These are phyloP conservation scores for Quercus dentata DNA, from an alignment of 306 rosid genomes.

Conservation along the genomic window DNA sequence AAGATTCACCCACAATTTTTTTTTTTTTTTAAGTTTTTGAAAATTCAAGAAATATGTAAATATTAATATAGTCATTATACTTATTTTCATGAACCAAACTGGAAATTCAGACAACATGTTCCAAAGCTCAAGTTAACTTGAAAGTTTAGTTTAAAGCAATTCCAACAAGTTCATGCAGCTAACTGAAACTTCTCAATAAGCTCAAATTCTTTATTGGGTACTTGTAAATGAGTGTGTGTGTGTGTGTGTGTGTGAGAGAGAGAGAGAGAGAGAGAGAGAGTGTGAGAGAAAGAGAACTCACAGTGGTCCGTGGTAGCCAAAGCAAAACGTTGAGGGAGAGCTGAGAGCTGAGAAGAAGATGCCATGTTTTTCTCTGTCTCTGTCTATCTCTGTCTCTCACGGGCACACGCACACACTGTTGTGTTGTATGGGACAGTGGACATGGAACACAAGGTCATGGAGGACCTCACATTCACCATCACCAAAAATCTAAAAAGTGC, in stretches of 20 bases:
- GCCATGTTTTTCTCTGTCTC: conserved; percentile 27
- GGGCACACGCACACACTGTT: not conserved
- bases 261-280: not conserved
- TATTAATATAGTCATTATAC: not conserved
- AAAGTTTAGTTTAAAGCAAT: not conserved
- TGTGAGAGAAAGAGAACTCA: not conserved
- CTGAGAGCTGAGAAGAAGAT: conserved; percentile 48
- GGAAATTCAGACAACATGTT: not conserved
- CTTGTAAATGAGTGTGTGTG: not conserved
- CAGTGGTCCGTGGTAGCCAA: conserved; percentile 24
- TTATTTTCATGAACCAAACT: not conserved
- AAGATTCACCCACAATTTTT: not conserved
- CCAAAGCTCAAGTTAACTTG: not conserved
- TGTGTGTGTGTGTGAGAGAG: too few species aligned
- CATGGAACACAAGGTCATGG: not conserved
- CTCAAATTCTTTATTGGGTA: not conserved
- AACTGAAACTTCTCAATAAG: not conserved
- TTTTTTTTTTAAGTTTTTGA: not conserved
- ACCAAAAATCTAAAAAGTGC: not conserved
- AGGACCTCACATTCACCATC: conserved; percentile 1
- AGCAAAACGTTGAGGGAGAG: conserved; percentile 38
- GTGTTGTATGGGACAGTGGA: not conserved
- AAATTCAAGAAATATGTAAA: not conserved
- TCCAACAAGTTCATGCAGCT: not conserved
- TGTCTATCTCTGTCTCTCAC: conserved; percentile 1